These are phyloP conservation scores for Cutaneotrichosporon cutaneum DNA, from an alignment of 1,284 basidiomycete genomes.

Conservation along the genomic window DNA sequence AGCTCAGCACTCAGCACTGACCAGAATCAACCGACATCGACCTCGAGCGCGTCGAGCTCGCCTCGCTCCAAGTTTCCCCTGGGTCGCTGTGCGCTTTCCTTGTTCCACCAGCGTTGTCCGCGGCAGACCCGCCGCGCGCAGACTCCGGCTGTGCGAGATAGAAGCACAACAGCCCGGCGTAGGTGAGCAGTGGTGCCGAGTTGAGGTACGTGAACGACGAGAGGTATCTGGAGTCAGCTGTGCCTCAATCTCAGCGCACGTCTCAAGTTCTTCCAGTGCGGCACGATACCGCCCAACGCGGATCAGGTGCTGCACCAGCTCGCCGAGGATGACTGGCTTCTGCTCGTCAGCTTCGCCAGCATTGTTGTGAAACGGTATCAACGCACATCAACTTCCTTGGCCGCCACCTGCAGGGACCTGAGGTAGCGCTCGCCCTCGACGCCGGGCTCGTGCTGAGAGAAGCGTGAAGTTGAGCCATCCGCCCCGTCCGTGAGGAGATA, in stretches of 20 bases:
- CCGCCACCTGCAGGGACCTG: slow-evolving; percentile 31
- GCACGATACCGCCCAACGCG: slow-evolving; percentile 60
- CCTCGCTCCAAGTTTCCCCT: slow-evolving; percentile 1
- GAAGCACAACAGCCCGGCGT: slow-evolving; percentile 73
- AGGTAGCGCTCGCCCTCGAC: slow-evolving; percentile 35
- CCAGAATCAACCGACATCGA: slow-evolving; percentile 6
- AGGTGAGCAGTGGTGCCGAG: slow-evolving; percentile 71
- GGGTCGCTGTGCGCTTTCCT: not conserved
- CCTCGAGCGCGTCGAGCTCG: not conserved
- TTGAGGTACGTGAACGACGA: slow-evolving; percentile 81
- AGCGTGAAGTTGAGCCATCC: not conserved
- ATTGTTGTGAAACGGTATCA: not conserved
- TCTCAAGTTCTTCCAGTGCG: slow-evolving; percentile 78
- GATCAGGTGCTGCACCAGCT: slow-evolving; percentile 69
- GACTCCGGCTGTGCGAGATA: slow-evolving; percentile 52
- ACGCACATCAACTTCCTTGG: slow-evolving; percentile 34
- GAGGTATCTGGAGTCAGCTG: slow-evolving; percentile 63
- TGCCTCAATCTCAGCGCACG: slow-evolving; percentile 57
- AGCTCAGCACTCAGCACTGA: not conserved
- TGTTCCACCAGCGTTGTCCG: not conserved
- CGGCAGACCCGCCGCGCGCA: slow-evolving; percentile 1
- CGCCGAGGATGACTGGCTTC: slow-evolving; percentile 71
- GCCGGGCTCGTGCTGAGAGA: slow-evolving; percentile 11
- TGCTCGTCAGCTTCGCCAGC: slow-evolving; percentile 42
- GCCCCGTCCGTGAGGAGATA: slow-evolving; percentile 31